Evolutionary conservation across 352 stramenopile genomes (phyloP).

Genomic region (Globisporangium megalacanthum): DNA sequence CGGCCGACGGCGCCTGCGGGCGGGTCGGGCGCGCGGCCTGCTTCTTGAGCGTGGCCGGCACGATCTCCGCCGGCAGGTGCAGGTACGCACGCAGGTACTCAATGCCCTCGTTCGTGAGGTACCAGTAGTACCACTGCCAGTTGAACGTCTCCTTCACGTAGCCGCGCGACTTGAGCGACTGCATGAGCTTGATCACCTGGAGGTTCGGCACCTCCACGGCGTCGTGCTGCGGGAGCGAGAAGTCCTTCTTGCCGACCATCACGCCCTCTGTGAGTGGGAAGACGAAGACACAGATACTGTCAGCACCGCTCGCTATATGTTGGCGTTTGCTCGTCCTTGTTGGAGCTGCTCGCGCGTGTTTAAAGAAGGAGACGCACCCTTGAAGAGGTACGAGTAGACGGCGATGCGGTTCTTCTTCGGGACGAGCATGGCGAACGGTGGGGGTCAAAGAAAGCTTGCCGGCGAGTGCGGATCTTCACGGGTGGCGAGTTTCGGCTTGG

Average conservation of each 20-base stretch:
- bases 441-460: constrained; percentile 80
- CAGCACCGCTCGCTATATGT: too few species aligned
- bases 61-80: constrained; percentile 97
- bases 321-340: too few species aligned
- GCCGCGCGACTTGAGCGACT: constrained; percentile 96
- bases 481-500: constrained; percentile 23
- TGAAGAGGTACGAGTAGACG: constrained; percentile 98
- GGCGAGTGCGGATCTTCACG: constrained; percentile 88
- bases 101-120: constrained; percentile 98
- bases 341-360: too few species aligned
- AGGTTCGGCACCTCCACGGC: constrained; percentile 98
- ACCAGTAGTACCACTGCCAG: constrained; percentile 99
- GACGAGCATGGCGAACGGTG: constrained; percentile 80
- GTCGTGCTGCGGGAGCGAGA: constrained; percentile 89
- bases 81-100: constrained; percentile 99
- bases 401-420: constrained; percentile 98
- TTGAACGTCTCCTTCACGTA: constrained; percentile 99
- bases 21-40: constrained; percentile 77
- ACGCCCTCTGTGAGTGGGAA: constrained; percentile 58
- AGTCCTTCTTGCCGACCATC: constrained; percentile 91
- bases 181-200: constrained; percentile 98
- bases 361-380: constrained; percentile 81
- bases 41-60: constrained; percentile 98
- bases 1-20: constrained; percentile 67
- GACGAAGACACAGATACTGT: neutral